Evolutionary conservation across 345 rosid genomes (phyloP).

Genomic region (Populus simonii): DNA sequence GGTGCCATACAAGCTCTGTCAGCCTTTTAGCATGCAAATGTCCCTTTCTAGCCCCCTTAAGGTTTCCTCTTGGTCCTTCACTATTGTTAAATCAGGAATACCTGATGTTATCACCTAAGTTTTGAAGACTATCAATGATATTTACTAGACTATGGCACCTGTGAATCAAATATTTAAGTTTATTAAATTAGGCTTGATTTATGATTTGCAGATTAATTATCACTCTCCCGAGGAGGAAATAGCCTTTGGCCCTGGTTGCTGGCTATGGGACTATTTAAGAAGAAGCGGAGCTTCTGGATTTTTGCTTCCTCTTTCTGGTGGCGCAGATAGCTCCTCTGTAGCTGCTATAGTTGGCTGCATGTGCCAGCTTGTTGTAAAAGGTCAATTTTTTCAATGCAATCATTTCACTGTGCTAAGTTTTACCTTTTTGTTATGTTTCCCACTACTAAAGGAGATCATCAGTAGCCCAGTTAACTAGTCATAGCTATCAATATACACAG

Average conservation of each 20-base stretch:
- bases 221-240: slow-evolving; percentile 95
- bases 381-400: slow-evolving; percentile 26
- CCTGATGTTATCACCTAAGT: background rate
- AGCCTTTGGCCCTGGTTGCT: slow-evolving; percentile 93
- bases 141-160: background rate
- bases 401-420: background rate
- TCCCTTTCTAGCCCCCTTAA: slow-evolving; percentile 68
- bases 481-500: background rate
- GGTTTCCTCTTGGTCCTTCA: slow-evolving; percentile 36
- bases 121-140: background rate
- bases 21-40: slow-evolving; percentile 59
- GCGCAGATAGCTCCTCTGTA: slow-evolving; percentile 93
- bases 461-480: background rate
- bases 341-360: slow-evolving; percentile 99
- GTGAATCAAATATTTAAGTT: background rate
- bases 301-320: slow-evolving; percentile 97
- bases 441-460: background rate
- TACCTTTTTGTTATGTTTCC: background rate
- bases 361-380: slow-evolving; percentile 97
- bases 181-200: slow-evolving; percentile 4
- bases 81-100: background rate
- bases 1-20: slow-evolving; percentile 68
- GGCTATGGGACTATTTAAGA: slow-evolving; percentile 98
- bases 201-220: slow-evolving; percentile 53
- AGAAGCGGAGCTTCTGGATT: slow-evolving; percentile 98